Conservation (phyloP, 2,329 filamentous ascomycete species). For the Rhinocladiella mackenziei region DNA sequence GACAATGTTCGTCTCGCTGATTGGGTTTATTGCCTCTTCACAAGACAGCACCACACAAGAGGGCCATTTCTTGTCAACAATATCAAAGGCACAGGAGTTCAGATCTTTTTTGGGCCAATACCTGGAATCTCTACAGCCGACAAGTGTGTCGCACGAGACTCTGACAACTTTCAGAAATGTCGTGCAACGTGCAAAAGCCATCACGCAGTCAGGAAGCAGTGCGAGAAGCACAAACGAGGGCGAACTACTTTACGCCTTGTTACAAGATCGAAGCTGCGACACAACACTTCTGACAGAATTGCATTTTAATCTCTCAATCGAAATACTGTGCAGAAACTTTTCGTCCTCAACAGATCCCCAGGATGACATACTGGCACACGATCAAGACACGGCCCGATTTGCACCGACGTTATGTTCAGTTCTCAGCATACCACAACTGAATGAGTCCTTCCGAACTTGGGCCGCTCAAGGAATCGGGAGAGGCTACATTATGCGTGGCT, state of each 20-base stretch:
- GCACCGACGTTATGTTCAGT: constrained; percentile 72
- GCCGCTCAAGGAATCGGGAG: constrained; percentile 78
- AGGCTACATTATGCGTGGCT: constrained; percentile 73
- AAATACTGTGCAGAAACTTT: constrained; percentile 72
- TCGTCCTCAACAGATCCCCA: constrained; percentile 54
- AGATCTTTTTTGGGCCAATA: constrained; percentile 73
- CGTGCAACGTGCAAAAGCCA: constrained; percentile 62
- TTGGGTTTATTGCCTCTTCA: constrained; percentile 68
- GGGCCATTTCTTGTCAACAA: constrained; percentile 71
- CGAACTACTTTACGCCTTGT: constrained; percentile 70
- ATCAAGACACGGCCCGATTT: constrained; percentile 59
- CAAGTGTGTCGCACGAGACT: constrained; percentile 41
- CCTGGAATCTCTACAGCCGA: constrained; percentile 59
- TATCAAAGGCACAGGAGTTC: constrained; percentile 71
- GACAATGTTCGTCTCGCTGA: constrained; percentile 73
- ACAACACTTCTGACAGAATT: constrained; percentile 64
- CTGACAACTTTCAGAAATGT: constrained; percentile 43
- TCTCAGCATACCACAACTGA: constrained; percentile 60
- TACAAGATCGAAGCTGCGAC: constrained; percentile 65
- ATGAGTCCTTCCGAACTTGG: constrained; percentile 73
- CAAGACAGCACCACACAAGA: constrained; percentile 81
- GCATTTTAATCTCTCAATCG: constrained; percentile 66
- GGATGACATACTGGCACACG: constrained; percentile 65
- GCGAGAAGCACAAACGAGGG: constrained; percentile 70
- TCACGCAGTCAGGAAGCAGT: constrained; percentile 66